Evolutionary conservation across 140 eudicot genomes (phyloP), one percentile per base, ranked within the genome.

Genomic region (Oenanthe javanica): DNA sequence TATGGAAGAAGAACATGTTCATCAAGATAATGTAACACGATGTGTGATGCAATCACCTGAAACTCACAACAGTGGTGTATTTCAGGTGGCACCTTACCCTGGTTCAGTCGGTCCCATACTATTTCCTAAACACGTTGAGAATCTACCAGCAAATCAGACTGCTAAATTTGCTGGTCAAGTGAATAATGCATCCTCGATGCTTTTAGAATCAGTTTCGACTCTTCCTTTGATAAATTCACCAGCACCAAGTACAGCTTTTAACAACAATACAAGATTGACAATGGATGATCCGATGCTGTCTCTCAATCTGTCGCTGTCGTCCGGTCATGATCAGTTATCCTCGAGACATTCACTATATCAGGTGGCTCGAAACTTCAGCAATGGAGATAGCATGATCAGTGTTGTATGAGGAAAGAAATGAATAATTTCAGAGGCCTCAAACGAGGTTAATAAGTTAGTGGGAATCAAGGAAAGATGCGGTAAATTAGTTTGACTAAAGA

Each of bases 221-320:
- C 31, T 31, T 31, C 31, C 31, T 31, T 31, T 31, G 43, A 69
- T 80, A 4, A 67, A 57, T 67, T 36, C 78, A 10, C 54, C 84
- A 75, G 77, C 90, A 79, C 45, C 82, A 13, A 47, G 82, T 23
- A 76, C 67, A 50, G 88, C 82, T 83, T 69, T 73, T 78, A 84
- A 81, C 78, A 72, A 57, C 49, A 83, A 79, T 54, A 77, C 69
- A 77, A 84, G 77, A 63, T 48, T 36, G 48, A 79, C 80, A 50
- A 48, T 21, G n/a, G 89, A 88, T 79, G 78, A 91, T 2, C 71
- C 91, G 36, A 81, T 82, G 12, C 49, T 91, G 77, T 93, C 98
- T 13, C 90, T 91, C 81, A 84, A 80, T 79, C 87, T 93, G 36
- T 93, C 98, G 0, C 76, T 91, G 49, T 86, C 98, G 11, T 86